phyloP scores from a whole-genome alignment of 2,329 filamentous ascomycete species.

The Akanthomyces lecanii region DNA sequence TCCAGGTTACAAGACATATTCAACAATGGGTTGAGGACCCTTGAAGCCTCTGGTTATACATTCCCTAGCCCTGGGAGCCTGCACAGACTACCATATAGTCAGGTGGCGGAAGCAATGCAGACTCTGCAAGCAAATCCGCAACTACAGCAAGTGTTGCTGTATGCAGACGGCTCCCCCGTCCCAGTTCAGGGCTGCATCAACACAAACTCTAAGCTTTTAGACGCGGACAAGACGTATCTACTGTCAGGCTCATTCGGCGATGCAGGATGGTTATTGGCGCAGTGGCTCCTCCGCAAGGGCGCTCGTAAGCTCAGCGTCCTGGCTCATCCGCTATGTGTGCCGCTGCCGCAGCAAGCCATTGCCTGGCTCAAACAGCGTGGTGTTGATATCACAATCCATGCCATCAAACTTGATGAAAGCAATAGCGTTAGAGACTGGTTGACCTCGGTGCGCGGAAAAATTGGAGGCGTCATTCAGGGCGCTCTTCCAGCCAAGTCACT shows the following conservation, averaged over 20 bases:
- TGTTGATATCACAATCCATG: not conserved
- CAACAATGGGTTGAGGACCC: not conserved
- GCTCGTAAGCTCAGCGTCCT: not conserved
- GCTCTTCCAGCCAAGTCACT: not conserved
- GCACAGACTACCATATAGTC: not conserved
- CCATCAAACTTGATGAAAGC: not conserved
- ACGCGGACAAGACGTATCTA: not conserved
- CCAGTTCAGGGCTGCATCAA: not conserved
- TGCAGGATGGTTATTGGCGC: not conserved
- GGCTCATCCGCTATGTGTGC: not conserved
- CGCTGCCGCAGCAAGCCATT: not conserved
- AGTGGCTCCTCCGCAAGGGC: slow-evolving; percentile 4
- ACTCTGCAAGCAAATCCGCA: not conserved
- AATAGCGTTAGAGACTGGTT: not conserved
- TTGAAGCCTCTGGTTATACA: not conserved
- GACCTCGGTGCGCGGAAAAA: not conserved
- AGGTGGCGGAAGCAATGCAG: not conserved
- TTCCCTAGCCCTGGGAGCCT: not conserved
- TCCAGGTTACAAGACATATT: not conserved
- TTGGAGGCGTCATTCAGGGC: slow-evolving; percentile 4
- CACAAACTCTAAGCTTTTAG: not conserved
- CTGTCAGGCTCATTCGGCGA: slow-evolving; percentile 5
- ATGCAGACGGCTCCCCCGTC: not conserved
- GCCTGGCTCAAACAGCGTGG: not conserved
- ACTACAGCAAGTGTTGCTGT: not conserved